Evolutionary conservation across 1,284 basidiomycete species (phyloP).

Genomic region (Microstroma glucosiphilum): DNA sequence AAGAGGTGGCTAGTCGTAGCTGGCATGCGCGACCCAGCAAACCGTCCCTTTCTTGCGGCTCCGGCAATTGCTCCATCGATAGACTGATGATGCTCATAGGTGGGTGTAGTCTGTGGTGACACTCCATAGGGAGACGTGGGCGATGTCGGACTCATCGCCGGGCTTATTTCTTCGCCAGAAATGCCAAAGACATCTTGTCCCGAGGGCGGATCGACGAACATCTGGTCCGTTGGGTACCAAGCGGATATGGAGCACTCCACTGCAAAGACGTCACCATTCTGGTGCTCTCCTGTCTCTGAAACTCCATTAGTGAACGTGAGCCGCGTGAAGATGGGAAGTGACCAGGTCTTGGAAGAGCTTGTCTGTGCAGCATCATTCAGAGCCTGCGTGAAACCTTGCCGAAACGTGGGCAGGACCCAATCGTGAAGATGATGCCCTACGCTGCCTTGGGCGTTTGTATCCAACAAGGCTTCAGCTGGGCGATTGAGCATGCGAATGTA

Average conservation of each 20-base stretch:
- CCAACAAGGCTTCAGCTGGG: conserved; percentile 27
- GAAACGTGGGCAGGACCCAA: neutral
- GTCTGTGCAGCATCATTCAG: conserved; percentile 25
- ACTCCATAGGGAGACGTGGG: neutral
- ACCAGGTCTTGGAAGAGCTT: conserved; percentile 17
- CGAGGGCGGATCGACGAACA: conserved; percentile 17
- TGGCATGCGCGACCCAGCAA: conserved; percentile 2
- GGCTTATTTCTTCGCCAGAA: neutral
- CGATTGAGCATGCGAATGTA: conserved; percentile 42
- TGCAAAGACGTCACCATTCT: conserved; percentile 17
- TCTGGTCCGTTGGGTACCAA: conserved; percentile 42
- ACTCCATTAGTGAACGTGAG: conserved; percentile 29
- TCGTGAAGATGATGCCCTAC: neutral
- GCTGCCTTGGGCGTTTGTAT: neutral
- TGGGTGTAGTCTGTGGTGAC: conserved; percentile 4
- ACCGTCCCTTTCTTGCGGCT: conserved; percentile 15
- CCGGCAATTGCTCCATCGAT: neutral
- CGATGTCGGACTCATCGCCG: neutral
- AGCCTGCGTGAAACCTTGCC: conserved; percentile 14
- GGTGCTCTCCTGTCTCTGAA: neutral
- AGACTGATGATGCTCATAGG: neutral
- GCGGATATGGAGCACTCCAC: conserved; percentile 38
- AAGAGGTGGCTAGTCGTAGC: conserved; percentile 10
- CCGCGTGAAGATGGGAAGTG: conserved; percentile 30
- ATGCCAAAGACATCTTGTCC: neutral